A percentile compares a stretch with the other conserved stretches of the same genome.
These are phyloP conservation scores for Emydomyces testavorans DNA, from an alignment of 2,329 filamentous ascomycete genomes.

Conservation along the genomic window DNA sequence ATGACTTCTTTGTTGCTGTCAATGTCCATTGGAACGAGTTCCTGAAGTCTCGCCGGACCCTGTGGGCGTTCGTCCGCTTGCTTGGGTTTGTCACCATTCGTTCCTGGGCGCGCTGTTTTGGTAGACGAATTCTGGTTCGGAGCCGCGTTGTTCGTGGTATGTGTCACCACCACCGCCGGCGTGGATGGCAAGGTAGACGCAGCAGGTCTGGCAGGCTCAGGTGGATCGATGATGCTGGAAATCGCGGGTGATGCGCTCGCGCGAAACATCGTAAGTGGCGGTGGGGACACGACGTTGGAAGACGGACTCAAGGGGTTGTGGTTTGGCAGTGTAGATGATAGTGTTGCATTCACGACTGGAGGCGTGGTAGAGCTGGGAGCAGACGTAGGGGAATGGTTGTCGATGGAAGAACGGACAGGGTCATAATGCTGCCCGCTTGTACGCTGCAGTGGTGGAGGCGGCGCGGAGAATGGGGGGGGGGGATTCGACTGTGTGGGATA, in stretches of 20 bases:
- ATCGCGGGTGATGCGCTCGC: conserved; percentile 89
- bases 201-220: conserved; percentile 31
- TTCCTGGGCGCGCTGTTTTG: not conserved
- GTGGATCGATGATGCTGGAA: conserved; percentile 73
- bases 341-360: conserved; percentile 35
- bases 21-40: conserved; percentile 28
- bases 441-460: conserved; percentile 39
- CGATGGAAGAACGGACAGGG: conserved; percentile 65
- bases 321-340: conserved; percentile 37
- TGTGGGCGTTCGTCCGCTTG: conserved; percentile 14
- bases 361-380: conserved; percentile 47
- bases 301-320: conserved; percentile 34
- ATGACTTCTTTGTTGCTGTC: conserved; percentile 21
- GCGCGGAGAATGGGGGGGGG: conserved; percentile 17
- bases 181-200: conserved; percentile 22
- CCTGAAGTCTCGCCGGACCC: conserved; percentile 17
- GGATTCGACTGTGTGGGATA: conserved; percentile 6
- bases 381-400: conserved; percentile 29
- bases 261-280: conserved; percentile 45
- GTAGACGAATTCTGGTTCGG: too few species aligned
- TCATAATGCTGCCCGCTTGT: conserved; percentile 78
- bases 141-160: too few species aligned
- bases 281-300: conserved; percentile 39
- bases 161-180: conserved; percentile 4
- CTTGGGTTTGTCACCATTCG: conserved; percentile 19